phyloP scores from a whole-genome alignment of 78 protist genomes.

The Dictyostelium firmibasis region DNA sequence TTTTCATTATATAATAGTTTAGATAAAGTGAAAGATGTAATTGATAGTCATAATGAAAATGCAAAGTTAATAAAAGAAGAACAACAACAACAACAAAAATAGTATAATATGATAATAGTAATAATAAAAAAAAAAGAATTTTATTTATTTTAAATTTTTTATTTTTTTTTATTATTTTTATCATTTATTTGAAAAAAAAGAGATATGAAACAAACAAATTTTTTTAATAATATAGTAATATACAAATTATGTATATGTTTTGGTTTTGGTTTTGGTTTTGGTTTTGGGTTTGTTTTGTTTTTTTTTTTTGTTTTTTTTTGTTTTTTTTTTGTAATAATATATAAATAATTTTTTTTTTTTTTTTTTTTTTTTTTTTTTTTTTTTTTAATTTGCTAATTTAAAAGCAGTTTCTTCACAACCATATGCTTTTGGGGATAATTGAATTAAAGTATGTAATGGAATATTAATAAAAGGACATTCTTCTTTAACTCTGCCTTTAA shows the following conservation, averaged over 20 bases:
- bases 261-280: too few relatives aligned
- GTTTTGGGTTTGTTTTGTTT: too few relatives aligned
- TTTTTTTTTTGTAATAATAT: neutral
- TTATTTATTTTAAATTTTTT: neutral
- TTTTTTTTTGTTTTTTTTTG: neutral
- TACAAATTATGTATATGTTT: neutral
- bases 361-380: neutral
- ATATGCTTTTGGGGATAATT: conserved; percentile 85
- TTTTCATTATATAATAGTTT: conserved; percentile 45
- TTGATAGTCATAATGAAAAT: conserved; percentile 17
- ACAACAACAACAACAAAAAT: neutral
- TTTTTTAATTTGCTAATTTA: conserved; percentile 8
- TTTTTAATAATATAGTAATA: too few relatives aligned
- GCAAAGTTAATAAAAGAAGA: neutral
- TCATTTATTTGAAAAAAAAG: neutral
- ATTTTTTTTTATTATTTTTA: neutral
- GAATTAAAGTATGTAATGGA: conserved; percentile 89
- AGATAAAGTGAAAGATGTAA: neutral
- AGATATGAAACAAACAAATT: neutral
- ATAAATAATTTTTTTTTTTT: neutral
- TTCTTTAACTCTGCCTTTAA: conserved; percentile 78
- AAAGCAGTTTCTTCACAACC: conserved; percentile 81
- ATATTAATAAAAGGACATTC: conserved; percentile 82
- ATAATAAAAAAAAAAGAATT: neutral
- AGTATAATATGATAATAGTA: too few relatives aligned